Base-by-base conservation (phyloP, 257 asterid species). In the Oldenlandia corymbosa region DNA sequence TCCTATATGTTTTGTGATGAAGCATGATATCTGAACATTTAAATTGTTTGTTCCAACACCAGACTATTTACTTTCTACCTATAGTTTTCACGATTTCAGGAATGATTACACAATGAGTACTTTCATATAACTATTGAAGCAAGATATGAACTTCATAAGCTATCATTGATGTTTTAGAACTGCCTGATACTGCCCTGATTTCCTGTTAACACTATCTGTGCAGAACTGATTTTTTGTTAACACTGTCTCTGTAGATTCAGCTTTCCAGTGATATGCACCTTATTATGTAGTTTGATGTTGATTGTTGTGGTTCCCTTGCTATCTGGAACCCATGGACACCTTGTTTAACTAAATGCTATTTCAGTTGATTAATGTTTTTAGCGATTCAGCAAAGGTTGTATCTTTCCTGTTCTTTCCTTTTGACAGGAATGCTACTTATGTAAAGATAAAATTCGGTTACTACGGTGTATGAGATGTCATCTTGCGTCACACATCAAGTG, bases 381-480 rank as follows among this genome's bases (percentile, higher is more conserved):
- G 23, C 31, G 18, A 17, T 45, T 18, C 51, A 45, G 65, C 28
- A 62, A 3, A n/a, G 34, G 5, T 59, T 52, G 66, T 73, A 56
- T 28, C 39, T 73, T 36, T 69, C 47, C 31, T 58, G 45, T 68
- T 65, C 68, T 67, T 76, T 71, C 41, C 60, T 17, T 50, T 71
- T 68, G 64, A 50, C 83, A 91, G 98, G 95, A 72, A 55, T 91
- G 98, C 67, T 91, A 77, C 76, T 53, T 85, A 56, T 91, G 98
- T 68, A 83, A 85, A 70, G 90, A 85, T 76, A 88, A 75, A 69
- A 61, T 75, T 68, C 83, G 74, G 68, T 65, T 91, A 64, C 82
- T 86, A 95, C 81, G 93, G 67, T 91, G 98, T 84, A 68, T 69
- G 70, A 77, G 80, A 66, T 91, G 98, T 65, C 80, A 83, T 53